A percentile compares a stretch with the other conserved stretches of the same genome.
These are phyloP conservation scores for Neoboletus magnificus DNA, from an alignment of 768 basidiomycete genomes.

Conservation along the genomic window DNA sequence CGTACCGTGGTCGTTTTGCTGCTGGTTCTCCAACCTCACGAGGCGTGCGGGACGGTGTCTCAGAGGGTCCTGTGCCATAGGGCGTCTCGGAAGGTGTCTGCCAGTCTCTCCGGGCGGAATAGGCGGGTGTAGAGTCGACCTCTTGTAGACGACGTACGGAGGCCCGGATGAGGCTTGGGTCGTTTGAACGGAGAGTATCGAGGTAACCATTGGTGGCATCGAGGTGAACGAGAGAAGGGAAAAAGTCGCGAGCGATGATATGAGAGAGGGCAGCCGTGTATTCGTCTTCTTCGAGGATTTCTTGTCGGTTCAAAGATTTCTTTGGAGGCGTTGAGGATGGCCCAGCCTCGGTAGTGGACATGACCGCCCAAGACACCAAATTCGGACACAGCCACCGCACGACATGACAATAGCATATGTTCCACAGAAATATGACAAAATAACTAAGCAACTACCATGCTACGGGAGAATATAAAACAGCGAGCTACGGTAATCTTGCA, in stretches of 20 bases:
- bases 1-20: conserved; percentile 56
- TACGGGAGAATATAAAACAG: conserved; percentile 15
- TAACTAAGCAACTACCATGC: conserved; percentile 4
- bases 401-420: neutral
- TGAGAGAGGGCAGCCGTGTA: conserved; percentile 87
- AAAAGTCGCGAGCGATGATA: conserved; percentile 97
- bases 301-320: conserved; percentile 68
- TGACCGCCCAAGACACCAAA: conserved; percentile 7
- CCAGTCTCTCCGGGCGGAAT: conserved; percentile 31
- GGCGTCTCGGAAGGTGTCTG: conserved; percentile 64
- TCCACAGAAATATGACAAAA: conserved; percentile 13
- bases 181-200: conserved; percentile 70
- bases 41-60: conserved; percentile 61
- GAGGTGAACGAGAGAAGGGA: conserved; percentile 86
- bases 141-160: conserved; percentile 74
- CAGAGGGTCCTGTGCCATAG: conserved; percentile 52
- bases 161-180: conserved; percentile 71
- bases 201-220: conserved; percentile 88
- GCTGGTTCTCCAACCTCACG: conserved; percentile 41
- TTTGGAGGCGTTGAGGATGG: conserved; percentile 30
- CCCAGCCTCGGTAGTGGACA: conserved; percentile 31
- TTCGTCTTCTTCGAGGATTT: conserved; percentile 87
- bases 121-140: conserved; percentile 49
- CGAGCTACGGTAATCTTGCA: conserved; percentile 6
- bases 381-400: conserved; percentile 12